A percentile compares a stretch with the other conserved stretches of the same genome.
These are phyloP conservation scores for Kokia cookei DNA, from an alignment of 441 rosid genomes.

Conservation along the genomic window DNA sequence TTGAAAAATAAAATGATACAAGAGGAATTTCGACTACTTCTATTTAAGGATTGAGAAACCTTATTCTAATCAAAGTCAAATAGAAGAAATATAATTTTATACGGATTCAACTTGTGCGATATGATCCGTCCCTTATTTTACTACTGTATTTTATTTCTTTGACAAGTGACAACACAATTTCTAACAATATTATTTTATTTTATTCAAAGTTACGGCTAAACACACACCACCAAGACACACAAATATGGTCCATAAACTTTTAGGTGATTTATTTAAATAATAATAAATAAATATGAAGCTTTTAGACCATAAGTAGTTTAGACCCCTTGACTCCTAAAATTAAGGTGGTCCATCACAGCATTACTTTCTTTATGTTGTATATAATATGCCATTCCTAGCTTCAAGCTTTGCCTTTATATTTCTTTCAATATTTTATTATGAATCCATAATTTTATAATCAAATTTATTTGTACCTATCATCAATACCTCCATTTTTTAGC, in stretches of 20 bases:
- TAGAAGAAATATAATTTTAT: no score
- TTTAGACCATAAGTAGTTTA: not conserved
- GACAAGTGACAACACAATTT: no score
- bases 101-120: no score
- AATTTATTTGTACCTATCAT: not conserved
- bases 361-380: not conserved
- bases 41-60: no score
- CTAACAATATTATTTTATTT: not conserved
- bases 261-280: not conserved
- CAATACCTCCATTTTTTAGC: not conserved
- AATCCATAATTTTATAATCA: not conserved
- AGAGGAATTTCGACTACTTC: no score
- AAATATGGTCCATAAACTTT: constrained; percentile 15
- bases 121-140: no score
- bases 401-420: not conserved
- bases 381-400: not conserved
- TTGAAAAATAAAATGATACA: no score
- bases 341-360: not conserved
- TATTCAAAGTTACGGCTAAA: not conserved
- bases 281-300: not conserved
- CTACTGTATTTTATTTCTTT: no score
- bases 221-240: constrained; percentile 1
- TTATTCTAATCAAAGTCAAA: no score
- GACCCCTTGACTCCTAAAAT: not conserved
- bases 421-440: not conserved